These are phyloP conservation scores for Lactarius hatsudake DNA, from an alignment of 768 basidiomycete genomes.

Conservation along the genomic window DNA sequence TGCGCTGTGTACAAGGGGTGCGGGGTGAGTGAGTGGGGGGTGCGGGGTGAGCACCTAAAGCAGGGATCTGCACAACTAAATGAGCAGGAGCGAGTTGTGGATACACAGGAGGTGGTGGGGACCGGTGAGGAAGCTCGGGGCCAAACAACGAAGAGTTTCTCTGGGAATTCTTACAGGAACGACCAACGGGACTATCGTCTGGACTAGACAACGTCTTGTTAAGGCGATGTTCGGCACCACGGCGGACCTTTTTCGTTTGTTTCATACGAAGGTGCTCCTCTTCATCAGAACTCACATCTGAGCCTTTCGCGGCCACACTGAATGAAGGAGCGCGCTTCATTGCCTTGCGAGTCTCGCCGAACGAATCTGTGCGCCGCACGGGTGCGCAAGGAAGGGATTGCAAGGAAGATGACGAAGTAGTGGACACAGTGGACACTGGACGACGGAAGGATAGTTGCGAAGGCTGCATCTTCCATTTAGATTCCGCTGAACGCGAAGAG, in stretches of 20 bases:
- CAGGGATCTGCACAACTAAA: constrained; percentile 32
- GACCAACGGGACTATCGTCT: constrained; percentile 10
- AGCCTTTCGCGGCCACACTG: constrained; percentile 19
- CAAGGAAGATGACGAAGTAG: constrained; percentile 24
- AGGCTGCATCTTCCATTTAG: constrained; percentile 21
- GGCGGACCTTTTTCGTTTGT: constrained; percentile 26
- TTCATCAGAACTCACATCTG: constrained; percentile 22
- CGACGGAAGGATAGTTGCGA: constrained; percentile 17
- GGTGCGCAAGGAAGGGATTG: constrained; percentile 17
- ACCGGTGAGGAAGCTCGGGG: constrained; percentile 25
- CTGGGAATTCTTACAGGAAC: constrained; percentile 19
- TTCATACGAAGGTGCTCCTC: constrained; percentile 24
- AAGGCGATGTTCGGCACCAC: constrained; percentile 9
- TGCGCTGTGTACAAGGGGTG: constrained; percentile 49
- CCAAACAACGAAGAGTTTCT: constrained; percentile 27
- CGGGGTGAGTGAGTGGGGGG: constrained; percentile 64
- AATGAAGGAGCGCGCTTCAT: constrained; percentile 27
- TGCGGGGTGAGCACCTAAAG: constrained; percentile 37
- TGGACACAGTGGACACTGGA: constrained; percentile 21
- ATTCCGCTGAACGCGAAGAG: constrained; percentile 17
- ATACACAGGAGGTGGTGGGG: constrained; percentile 1
- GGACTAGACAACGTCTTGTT: constrained; percentile 11
- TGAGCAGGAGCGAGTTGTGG: constrained; percentile 18
- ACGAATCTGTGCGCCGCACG: constrained; percentile 23
- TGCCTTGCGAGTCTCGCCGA: constrained; percentile 16